Conservation (phyloP, 2,329 filamentous ascomycete species). For the Tolypocladium tropicale region DNA sequence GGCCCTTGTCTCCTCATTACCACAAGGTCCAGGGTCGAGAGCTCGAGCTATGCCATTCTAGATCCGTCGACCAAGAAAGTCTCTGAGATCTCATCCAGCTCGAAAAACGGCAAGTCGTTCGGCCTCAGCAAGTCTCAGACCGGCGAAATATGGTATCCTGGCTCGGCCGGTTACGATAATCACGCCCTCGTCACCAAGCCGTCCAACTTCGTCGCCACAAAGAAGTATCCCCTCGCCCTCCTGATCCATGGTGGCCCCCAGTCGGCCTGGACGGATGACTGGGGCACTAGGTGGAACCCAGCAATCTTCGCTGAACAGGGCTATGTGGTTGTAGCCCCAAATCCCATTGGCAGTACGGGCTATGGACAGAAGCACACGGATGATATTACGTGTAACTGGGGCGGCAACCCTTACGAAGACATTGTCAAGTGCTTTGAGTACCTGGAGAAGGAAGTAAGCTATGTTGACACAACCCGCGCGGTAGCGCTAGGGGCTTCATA, state of each 20-base stretch:
- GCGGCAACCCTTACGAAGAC: constrained; percentile 74
- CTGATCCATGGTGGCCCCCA: constrained; percentile 80
- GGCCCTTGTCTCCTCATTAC: constrained; percentile 49
- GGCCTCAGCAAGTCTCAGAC: constrained; percentile 55
- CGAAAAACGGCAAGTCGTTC: constrained; percentile 54
- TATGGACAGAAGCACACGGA: constrained; percentile 72
- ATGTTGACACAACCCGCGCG: constrained; percentile 57
- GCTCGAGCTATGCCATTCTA: constrained; percentile 55
- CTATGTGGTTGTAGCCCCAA: constrained; percentile 72
- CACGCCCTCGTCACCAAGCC: constrained; percentile 60
- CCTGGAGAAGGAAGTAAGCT: constrained; percentile 53
- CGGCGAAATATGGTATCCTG: constrained; percentile 59
- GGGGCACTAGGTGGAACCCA: constrained; percentile 79
- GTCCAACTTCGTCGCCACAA: constrained; percentile 53
- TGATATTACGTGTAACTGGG: constrained; percentile 73
- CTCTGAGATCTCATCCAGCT: constrained; percentile 49
- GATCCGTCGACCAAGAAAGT: constrained; percentile 29
- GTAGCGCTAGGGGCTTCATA: constrained; percentile 69
- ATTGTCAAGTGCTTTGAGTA: constrained; percentile 70
- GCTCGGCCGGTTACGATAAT: constrained; percentile 53
- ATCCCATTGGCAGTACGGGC: constrained; percentile 74
- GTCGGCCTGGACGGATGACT: constrained; percentile 62
- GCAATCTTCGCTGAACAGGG: constrained; percentile 81
- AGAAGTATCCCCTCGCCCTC: constrained; percentile 71
- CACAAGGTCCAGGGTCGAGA: constrained; percentile 61